These are phyloP conservation scores for Comarum palustre DNA, from an alignment of 306 rosid species.

Conservation along the genomic window DNA sequence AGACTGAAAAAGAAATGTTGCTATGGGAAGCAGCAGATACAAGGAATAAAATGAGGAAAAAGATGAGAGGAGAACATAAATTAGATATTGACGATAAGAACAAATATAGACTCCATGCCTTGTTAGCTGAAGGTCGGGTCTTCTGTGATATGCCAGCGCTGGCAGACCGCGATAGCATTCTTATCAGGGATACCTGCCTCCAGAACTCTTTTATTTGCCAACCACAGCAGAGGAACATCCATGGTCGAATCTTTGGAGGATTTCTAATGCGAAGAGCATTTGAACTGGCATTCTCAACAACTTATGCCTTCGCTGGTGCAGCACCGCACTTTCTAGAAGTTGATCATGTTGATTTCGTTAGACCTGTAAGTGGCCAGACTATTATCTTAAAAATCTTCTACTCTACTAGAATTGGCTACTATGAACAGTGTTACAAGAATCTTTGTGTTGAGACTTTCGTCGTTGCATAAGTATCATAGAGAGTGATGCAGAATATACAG, in stretches of 20 bases:
- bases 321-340: constrained; percentile 85
- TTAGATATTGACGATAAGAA: constrained; percentile 33
- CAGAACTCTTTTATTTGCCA: constrained; percentile 83
- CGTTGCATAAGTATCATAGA: not conserved
- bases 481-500: not conserved
- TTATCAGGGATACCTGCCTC: constrained; percentile 62
- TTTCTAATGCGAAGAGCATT: constrained; percentile 87
- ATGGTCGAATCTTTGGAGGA: constrained; percentile 86
- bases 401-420: not conserved
- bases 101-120: constrained; percentile 44
- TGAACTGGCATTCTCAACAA: constrained; percentile 80
- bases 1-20: constrained; percentile 51
- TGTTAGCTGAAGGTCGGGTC: constrained; percentile 72
- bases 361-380: constrained; percentile 56
- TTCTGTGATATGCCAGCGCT: constrained; percentile 83
- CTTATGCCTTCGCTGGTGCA: constrained; percentile 75
- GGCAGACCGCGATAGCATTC: constrained; percentile 83
- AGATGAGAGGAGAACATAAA: constrained; percentile 39
- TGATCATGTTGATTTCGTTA: constrained; percentile 84
- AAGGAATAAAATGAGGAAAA: constrained; percentile 60
- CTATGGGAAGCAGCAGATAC: constrained; percentile 83
- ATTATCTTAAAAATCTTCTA: not conserved
- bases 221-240: constrained; percentile 85
- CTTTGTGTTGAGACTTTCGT: not conserved
- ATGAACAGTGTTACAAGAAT: not conserved